Evolutionary conservation across 2,329 filamentous ascomycete species (phyloP), one percentile per base, ranked within the genome.

Genomic region (Claviceps purpurea): DNA sequence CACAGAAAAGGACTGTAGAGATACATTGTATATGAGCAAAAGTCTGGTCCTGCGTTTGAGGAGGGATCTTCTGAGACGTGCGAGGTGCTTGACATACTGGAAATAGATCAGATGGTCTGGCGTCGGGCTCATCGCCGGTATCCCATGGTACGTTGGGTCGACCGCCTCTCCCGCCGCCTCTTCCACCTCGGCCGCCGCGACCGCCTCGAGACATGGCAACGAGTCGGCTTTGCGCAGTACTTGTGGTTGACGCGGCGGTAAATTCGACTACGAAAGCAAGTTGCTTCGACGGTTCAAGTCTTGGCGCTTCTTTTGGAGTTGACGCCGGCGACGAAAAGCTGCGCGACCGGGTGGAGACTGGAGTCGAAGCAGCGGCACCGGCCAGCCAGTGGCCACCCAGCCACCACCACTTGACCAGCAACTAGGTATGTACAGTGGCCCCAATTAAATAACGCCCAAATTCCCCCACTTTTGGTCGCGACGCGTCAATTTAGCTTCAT

Each of bases 41-140:
- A 22, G 2, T 43, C 7, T 10, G 26, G 3, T 22, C 16, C 18
- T 24, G 10, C 10, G 5, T 22, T 22, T 22, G 18, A 43, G 18
- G 10, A 22, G 6, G 14, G 10, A 20, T 20, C 18, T 43, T 18
- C 26, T 30, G 26, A 30, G 26, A 30, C 26, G 26, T 30, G 26
- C 10, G 41, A 22, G 41, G 41, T 22, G 41, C 18, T 43, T 18
- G 11, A 59, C 73, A 54, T 63, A 79, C 77, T 0, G 78, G 78
- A 55, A 81, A 81, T 10, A 78, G 73, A 57, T 81, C 78, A n/a
- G 75, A 76, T 6, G 78, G 78, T 37, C 75, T 70, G 50, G 73
- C 73, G 61, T 79, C 76, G 8, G 76, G 73, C 56, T 81, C 78
- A 56, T 78, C 75, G 42, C 72, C 68, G 18, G 65, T 70, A 45